Base-by-base conservation (phyloP, 2,329 filamentous ascomycete genomes). In the Zalaria sp. region DNA sequence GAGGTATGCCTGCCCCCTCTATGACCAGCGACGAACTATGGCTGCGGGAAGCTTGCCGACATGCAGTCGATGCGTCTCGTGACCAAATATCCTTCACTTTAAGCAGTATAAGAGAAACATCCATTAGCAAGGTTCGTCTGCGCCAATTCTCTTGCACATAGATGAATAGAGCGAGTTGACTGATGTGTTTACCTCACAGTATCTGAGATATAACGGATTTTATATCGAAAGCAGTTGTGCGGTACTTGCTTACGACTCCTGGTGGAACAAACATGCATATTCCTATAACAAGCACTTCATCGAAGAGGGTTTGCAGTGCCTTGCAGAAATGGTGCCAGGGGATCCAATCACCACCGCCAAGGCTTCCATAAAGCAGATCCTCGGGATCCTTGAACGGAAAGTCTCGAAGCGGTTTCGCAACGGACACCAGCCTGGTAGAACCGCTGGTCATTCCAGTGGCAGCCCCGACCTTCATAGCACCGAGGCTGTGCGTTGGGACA, bases 141-240 rank as follows among this genome's bases (percentile, higher is more conserved):
- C 6, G 6, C 25, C n/a, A 7, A 7, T 8, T 36, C 6, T 6
- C 25, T 36, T 10, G 34, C 7, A 36, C 34, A 36, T 25, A 18
- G 8, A 8, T 34, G 31, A 34, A 34, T 8, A 8, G 8, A 34
- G n/a, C 31, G n/a, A 34, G 31, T 34, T n/a, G n/a, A 34, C 8
- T 8, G 8, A n/a, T n/a, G n/a, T 34, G n/a, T 34, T 8, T n/a
- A 34, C 31, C 8, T 8, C 31, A 34, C 31, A 36, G 34, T 11
- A 25, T 6, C 11, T 36, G 11, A 34, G 52, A 25, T 53, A 53
- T 27, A 46, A 49, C 11, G 51, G 52, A 7, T 57, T 55, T 47
- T 57, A 55, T 42, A 47, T 57, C 34, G 55, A 57, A 29, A 50
- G 48, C 26, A 49, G 47, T 37, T 57, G 53, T 26, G 53, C 53